Conservation (phyloP, 495 filamentous ascomycete genomes). For the Penicillium ochrochloron region DNA sequence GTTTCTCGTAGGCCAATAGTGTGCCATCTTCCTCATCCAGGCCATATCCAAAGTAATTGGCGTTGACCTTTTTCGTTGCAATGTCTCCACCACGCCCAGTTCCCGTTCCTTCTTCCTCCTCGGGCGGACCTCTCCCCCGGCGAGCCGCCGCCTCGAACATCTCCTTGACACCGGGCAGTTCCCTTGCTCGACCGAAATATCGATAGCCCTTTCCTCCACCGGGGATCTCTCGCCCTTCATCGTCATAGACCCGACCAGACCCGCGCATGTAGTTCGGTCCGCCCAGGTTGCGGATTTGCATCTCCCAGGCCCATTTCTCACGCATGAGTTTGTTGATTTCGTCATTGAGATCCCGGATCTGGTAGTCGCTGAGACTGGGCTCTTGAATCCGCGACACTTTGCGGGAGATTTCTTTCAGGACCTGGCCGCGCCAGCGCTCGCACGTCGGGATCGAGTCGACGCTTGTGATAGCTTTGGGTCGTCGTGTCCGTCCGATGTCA, state of each 20-base stretch:
- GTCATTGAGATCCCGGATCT: slow-evolving; percentile 97
- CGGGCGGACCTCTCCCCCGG: slow-evolving; percentile 59
- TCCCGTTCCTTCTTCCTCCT: slow-evolving; percentile 60
- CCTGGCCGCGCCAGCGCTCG: slow-evolving; percentile 98
- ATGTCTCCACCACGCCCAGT: slow-evolving; percentile 71
- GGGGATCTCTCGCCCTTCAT: slow-evolving; percentile 87
- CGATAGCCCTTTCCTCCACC: slow-evolving; percentile 89
- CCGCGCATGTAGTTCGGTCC: slow-evolving; percentile 99
- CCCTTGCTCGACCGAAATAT: slow-evolving; percentile 89
- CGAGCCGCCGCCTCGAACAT: slow-evolving; percentile 80
- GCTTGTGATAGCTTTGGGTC: slow-evolving; percentile 86
- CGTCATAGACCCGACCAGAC: slow-evolving; percentile 81
- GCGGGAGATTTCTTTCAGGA: slow-evolving; percentile 94
- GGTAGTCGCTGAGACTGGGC: slow-evolving; percentile 82
- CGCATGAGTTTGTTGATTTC: slow-evolving; percentile 99
- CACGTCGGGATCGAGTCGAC: slow-evolving; percentile 82
- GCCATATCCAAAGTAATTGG: slow-evolving; percentile 94
- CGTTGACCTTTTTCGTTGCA: slow-evolving; percentile 79
- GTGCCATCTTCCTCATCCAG: slow-evolving; percentile 91
- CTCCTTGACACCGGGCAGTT: slow-evolving; percentile 95
- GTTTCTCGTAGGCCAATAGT: slow-evolving; percentile 78
- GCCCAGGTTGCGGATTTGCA: slow-evolving; percentile 90
- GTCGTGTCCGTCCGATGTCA: slow-evolving; percentile 85
- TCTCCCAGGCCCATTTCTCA: slow-evolving; percentile 98
- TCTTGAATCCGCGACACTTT: slow-evolving; percentile 97